Evolutionary conservation across 1,139 yeast genomes (phyloP), one percentile per base, ranked within the genome.

Genomic region (Kodamaea fungicola): DNA sequence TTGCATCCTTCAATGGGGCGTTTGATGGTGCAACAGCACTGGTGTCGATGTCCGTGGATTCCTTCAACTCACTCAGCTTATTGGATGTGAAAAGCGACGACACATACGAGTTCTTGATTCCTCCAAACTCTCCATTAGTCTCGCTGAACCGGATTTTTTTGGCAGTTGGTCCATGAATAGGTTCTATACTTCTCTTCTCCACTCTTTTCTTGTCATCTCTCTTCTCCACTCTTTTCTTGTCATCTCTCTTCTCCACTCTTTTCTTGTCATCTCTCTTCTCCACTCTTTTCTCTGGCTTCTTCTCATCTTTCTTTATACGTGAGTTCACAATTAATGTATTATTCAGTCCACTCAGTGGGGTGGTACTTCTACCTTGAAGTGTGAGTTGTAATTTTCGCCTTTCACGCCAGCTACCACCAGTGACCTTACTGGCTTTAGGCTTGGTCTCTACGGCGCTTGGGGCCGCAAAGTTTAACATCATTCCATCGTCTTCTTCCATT

Each of bases 41-140:
- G 8, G 48, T 52, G 7, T 58, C 50, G 9, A 57, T 57, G 4
- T 42, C 45, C 12, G 41, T 44, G 6, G 64, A 52, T 29, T 59
- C 51, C 31, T 59, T 45, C 31, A 72, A 49, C 13, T 50, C 52
- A 2, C 61, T 39, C 35, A 68, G 71, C 24, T 76, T 72, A 46
- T 81, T 85, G 1, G 94, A 79, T 0, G 96, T 84, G 67, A 90
- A 90, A 37, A 90, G 67, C 1, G 97, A 89, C 0, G 97, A 86
- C 1, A 90, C 90, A 52, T 82, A 80, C 1, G 85, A 71, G 42
- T 75, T 74, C 43, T 69, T 67, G 41, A 68, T 67, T 3, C 79
- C 79, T 7, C 78, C 79, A 42, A 52, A 54, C 46, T 71, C 76
- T 6, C 80, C 80, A 29, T 62, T 59, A 2, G 65, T 50, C 51